Conservation (phyloP, 768 basidiomycete species). For the Russula foetens region DNA sequence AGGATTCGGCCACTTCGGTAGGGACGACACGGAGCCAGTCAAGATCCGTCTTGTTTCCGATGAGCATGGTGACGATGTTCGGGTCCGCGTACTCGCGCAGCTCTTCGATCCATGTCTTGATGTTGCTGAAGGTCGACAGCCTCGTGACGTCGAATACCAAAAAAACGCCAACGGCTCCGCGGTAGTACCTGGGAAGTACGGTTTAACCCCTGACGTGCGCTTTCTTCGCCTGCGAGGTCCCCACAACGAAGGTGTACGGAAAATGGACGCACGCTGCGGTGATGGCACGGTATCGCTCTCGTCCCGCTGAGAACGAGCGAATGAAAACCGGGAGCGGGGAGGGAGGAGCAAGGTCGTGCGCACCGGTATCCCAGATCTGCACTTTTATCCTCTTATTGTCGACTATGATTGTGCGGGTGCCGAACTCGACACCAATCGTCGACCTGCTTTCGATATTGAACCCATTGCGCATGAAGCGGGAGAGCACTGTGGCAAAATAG, state of each 20-base stretch:
- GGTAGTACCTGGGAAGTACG: slow-evolving; percentile 90
- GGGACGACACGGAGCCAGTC: slow-evolving; percentile 93
- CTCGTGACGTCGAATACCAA: slow-evolving; percentile 92
- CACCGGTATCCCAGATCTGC: slow-evolving; percentile 99
- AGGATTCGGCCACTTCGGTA: slow-evolving; percentile 92
- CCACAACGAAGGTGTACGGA: no score
- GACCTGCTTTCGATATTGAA: slow-evolving; percentile 99
- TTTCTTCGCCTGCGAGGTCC: no score
- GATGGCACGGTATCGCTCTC: slow-evolving; percentile 95
- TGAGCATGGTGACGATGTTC: slow-evolving; percentile 91
- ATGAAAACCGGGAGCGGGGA: background rate
- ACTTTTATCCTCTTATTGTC: slow-evolving; percentile 96
- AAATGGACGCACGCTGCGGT: slow-evolving; percentile 91
- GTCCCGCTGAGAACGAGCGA: slow-evolving; percentile 59
- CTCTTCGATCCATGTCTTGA: slow-evolving; percentile 94
- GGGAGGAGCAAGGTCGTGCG: slow-evolving; percentile 23
- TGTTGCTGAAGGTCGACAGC: slow-evolving; percentile 88
- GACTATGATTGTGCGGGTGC: slow-evolving; percentile 89
- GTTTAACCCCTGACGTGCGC: no score
- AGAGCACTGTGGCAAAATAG: slow-evolving; percentile 60
- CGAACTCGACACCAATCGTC: slow-evolving; percentile 98
- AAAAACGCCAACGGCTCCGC: slow-evolving; percentile 88
- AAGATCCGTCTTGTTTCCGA: slow-evolving; percentile 98
- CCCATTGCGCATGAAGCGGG: slow-evolving; percentile 98
- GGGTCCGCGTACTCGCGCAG: slow-evolving; percentile 89